phyloP scores from a whole-genome alignment of 2,329 filamentous ascomycete species.

The Xenoacremonium recifei region DNA sequence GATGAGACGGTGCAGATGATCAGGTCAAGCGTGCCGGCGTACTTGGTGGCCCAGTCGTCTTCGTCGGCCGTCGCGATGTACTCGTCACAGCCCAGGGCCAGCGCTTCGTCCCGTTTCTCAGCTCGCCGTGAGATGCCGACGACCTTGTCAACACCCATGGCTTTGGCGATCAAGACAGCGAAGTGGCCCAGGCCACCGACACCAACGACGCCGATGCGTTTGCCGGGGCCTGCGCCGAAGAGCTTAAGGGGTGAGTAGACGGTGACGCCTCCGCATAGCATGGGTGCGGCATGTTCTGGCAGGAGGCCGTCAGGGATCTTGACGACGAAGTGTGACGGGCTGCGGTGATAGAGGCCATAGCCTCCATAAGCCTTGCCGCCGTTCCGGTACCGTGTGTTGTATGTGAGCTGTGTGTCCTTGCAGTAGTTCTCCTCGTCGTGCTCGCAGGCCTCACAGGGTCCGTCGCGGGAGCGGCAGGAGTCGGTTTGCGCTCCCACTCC shows the following conservation, averaged over 20 bases:
- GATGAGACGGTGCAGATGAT: conserved; percentile 70
- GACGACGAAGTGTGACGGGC: conserved; percentile 40
- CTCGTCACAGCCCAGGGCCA: conserved; percentile 53
- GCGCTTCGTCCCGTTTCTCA: conserved; percentile 54
- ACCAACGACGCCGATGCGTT: conserved; percentile 71
- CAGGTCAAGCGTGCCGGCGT: conserved; percentile 63
- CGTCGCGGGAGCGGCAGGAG: conserved; percentile 62
- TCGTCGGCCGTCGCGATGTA: conserved; percentile 56
- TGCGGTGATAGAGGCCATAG: conserved; percentile 41
- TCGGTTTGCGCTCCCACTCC: conserved; percentile 68
- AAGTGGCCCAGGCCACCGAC: conserved; percentile 71
- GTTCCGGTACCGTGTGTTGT: conserved; percentile 54
- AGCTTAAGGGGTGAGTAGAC: conserved; percentile 73
- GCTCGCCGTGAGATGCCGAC: conserved; percentile 57
- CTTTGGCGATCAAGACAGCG: conserved; percentile 64
- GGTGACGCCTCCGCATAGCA: conserved; percentile 81
- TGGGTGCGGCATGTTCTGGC: conserved; percentile 64
- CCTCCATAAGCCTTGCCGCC: conserved; percentile 65
- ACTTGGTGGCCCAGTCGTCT: conserved; percentile 48
- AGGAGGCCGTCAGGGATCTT: conserved; percentile 71
- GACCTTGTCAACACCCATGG: conserved; percentile 54
- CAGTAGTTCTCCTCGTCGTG: conserved; percentile 70
- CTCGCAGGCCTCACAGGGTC: conserved; percentile 44
- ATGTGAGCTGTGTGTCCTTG: conserved; percentile 58
- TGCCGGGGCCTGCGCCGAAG: conserved; percentile 69